Percentiles rank a stretch among this genome's conserved stretches.
phyloP scores from a whole-genome alignment of 495 filamentous ascomycete species.

The Lophium mytilinum region DNA sequence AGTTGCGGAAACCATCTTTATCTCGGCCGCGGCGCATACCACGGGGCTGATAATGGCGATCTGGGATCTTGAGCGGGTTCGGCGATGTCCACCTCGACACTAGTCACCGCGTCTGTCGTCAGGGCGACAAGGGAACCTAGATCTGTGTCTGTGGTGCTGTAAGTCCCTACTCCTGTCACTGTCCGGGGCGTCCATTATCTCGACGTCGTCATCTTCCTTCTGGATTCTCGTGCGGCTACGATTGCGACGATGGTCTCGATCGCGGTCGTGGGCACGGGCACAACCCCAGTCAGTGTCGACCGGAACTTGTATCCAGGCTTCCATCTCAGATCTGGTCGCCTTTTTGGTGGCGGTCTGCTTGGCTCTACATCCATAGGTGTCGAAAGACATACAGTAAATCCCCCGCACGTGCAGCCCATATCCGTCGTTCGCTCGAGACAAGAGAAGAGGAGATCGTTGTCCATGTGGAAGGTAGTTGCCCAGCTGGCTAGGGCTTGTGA shows the following conservation, averaged over 20 bases:
- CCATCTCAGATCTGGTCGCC: neutral
- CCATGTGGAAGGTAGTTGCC: slow-evolving; percentile 55
- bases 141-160: slow-evolving; percentile 75
- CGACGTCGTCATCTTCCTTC: slow-evolving; percentile 53
- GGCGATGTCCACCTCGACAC: slow-evolving; percentile 47
- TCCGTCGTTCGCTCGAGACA: neutral
- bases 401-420: neutral
- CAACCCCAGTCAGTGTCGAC: slow-evolving; percentile 35
- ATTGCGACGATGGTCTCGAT: slow-evolving; percentile 58
- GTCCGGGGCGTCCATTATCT: slow-evolving; percentile 46
- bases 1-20: slow-evolving; percentile 37
- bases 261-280: slow-evolving; percentile 49
- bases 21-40: slow-evolving; percentile 39
- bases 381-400: neutral
- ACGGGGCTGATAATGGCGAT: slow-evolving; percentile 71
- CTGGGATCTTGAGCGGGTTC: slow-evolving; percentile 71
- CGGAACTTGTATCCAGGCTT: neutral
- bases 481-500: neutral
- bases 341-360: neutral
- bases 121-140: slow-evolving; percentile 73
- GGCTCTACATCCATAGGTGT: slow-evolving; percentile 1
- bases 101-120: slow-evolving; percentile 40
- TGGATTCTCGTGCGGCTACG: slow-evolving; percentile 41
- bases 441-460: slow-evolving; percentile 61
- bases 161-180: slow-evolving; percentile 74